Evolutionary conservation across 768 basidiomycete species (phyloP).

Genomic region (Hydnum rufescens): DNA sequence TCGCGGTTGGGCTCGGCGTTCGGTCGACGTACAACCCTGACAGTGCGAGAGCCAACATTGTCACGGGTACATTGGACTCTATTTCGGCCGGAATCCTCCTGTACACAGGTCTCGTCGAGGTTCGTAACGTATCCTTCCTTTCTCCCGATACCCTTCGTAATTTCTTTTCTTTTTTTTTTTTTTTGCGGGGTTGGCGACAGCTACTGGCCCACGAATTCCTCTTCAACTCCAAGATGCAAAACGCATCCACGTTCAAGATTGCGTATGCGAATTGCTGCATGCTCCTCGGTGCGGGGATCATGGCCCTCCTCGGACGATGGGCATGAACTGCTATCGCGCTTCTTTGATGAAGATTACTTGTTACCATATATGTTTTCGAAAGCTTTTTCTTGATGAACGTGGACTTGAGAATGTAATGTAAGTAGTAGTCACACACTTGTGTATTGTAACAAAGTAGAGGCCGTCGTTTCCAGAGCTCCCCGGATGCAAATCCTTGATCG

Average conservation of each 20-base stretch:
- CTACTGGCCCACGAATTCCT: constrained; percentile 89
- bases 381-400: too few species aligned
- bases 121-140: constrained; percentile 18
- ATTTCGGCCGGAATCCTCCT: constrained; percentile 74
- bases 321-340: constrained; percentile 38
- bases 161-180: too few species aligned
- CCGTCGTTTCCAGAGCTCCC: too few species aligned
- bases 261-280: constrained; percentile 58
- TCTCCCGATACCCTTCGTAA: not conserved
- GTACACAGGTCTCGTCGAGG: constrained; percentile 76
- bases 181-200: constrained; percentile 15
- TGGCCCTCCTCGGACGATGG: constrained; percentile 83
- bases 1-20: constrained; percentile 66
- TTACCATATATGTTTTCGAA: too few species aligned
- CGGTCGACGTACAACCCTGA: constrained; percentile 64
- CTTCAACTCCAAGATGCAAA: constrained; percentile 71
- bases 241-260: constrained; percentile 42
- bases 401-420: too few species aligned
- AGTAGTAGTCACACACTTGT: too few species aligned
- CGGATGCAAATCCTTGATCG: too few species aligned
- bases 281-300: constrained; percentile 66
- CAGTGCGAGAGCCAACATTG: constrained; percentile 54
- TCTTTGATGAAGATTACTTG: too few species aligned
- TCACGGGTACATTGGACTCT: constrained; percentile 71
- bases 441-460: too few species aligned